Evolutionary conservation across 2,329 filamentous ascomycete species (phyloP).

Genomic region (Cladosporium sphaerospermum): DNA sequence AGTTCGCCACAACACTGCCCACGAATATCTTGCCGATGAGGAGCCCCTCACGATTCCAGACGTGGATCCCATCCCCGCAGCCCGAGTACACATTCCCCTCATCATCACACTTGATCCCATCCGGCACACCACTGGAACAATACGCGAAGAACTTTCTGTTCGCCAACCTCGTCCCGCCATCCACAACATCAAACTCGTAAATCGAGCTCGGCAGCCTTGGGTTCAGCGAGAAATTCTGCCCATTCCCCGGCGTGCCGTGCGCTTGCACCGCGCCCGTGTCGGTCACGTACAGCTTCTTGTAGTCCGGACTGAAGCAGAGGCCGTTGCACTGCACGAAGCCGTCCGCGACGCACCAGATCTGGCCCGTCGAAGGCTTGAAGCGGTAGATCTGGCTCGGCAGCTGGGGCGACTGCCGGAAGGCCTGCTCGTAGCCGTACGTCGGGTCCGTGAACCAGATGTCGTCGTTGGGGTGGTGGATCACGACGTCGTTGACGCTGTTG

Average conservation of each 20-base stretch:
- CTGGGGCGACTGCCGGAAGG: conserved; percentile 47
- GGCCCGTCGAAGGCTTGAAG: conserved; percentile 43
- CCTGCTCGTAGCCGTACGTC: conserved; percentile 37
- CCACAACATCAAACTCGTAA: conserved; percentile 33
- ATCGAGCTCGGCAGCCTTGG: conserved; percentile 31
- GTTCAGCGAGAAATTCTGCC: conserved; percentile 24
- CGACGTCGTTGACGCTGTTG: conserved; percentile 53
- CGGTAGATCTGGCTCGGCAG: conserved; percentile 54
- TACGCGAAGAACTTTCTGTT: conserved; percentile 47
- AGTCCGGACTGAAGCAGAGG: conserved; percentile 49
- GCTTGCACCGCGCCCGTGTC: conserved; percentile 45
- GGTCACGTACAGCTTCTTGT: conserved; percentile 46
- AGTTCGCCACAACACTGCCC: conserved; percentile 33
- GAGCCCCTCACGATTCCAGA: conserved; percentile 46
- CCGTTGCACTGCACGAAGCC: conserved; percentile 51
- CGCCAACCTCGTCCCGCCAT: conserved; percentile 20
- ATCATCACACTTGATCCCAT: conserved; percentile 52
- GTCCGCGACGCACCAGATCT: conserved; percentile 50
- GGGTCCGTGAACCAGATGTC: conserved; percentile 22
- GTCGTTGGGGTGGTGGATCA: conserved; percentile 42
- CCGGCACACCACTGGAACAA: conserved; percentile 48
- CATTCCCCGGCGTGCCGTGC: conserved; percentile 14
- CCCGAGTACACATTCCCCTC: conserved; percentile 52
- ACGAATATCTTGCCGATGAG: conserved; percentile 54
- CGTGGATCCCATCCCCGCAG: conserved; percentile 49